Percentiles rank a stretch among this genome's conserved stretches.
Conservation (phyloP, 768 basidiomycete genomes). For the Coprinopsis cinerea region DNA sequence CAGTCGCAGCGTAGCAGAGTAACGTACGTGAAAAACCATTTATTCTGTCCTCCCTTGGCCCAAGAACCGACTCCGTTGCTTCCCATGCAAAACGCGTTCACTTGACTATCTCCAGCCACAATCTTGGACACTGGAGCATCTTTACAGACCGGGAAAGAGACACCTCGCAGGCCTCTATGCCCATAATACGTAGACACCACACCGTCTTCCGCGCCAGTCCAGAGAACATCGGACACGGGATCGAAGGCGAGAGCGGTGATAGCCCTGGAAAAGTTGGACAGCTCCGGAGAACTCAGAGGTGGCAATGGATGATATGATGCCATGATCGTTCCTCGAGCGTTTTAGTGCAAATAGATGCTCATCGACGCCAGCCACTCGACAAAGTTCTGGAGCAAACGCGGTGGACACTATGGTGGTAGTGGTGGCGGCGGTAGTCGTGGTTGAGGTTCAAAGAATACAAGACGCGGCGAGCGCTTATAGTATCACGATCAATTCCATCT, state of each 20-base stretch:
- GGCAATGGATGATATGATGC: conserved; percentile 13
- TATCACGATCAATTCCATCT: too few species aligned
- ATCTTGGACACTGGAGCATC: conserved; percentile 69
- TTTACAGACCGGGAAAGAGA: conserved; percentile 69
- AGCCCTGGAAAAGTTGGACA: conserved; percentile 36
- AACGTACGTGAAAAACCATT: conserved; percentile 70
- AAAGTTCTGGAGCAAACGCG: too few species aligned
- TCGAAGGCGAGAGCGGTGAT: conserved; percentile 84
- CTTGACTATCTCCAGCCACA: conserved; percentile 69
- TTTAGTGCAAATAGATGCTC: too few species aligned
- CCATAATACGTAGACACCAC: conserved; percentile 64
- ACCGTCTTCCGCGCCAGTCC: conserved; percentile 76
- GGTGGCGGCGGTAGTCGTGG: too few species aligned
- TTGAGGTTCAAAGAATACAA: too few species aligned
- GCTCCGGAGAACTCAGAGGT: conserved; percentile 3
- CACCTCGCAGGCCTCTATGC: conserved; percentile 56
- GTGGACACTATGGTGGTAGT: too few species aligned
- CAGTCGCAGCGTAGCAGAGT: neutral
- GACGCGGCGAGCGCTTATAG: too few species aligned
- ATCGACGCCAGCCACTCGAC: too few species aligned
- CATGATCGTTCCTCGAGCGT: conserved; percentile 4
- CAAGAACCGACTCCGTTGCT: conserved; percentile 70
- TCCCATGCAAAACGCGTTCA: conserved; percentile 57
- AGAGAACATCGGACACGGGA: conserved; percentile 83
- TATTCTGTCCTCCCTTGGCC: conserved; percentile 81